Evolutionary conservation across 345 rosid genomes (phyloP).

Genomic region (Lepidium aucheri): DNA sequence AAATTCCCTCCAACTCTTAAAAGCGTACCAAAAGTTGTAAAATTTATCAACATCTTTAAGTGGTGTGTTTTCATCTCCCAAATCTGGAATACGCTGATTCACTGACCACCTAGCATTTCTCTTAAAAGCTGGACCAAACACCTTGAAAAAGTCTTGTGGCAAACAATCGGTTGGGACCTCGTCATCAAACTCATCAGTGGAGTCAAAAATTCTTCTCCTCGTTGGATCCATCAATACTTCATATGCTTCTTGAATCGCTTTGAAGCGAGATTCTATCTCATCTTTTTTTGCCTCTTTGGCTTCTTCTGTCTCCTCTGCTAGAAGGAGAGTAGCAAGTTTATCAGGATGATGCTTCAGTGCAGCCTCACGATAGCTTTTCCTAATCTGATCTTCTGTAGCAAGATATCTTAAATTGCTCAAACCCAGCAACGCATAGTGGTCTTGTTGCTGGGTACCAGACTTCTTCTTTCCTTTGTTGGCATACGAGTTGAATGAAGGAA

Average conservation of each 20-base stretch:
- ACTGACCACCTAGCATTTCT: constrained; percentile 98
- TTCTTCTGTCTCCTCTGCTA: constrained; percentile 81
- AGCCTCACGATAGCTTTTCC: constrained; percentile 82
- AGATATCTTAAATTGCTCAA: constrained; percentile 89
- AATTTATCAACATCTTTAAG: constrained; percentile 71
- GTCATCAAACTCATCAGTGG: constrained; percentile 96
- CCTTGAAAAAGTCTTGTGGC: constrained; percentile 88
- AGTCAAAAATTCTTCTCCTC: constrained; percentile 87
- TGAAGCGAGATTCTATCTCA: constrained; percentile 82
- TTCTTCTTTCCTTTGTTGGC: constrained; percentile 86
- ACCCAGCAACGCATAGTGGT: constrained; percentile 90
- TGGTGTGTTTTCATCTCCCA: constrained; percentile 66
- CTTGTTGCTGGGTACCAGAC: constrained; percentile 63
- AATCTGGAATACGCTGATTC: constrained; percentile 58
- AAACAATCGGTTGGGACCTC: constrained; percentile 84
- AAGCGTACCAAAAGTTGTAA: constrained; percentile 83
- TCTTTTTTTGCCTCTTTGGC: constrained; percentile 92
- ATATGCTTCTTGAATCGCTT: constrained; percentile 89
- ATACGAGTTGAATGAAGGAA: constrained; percentile 71
- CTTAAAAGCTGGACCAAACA: constrained; percentile 93
- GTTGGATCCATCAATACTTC: constrained; percentile 82
- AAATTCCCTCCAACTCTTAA: constrained; percentile 98
- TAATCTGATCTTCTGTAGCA: constrained; percentile 98
- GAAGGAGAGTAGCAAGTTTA: constrained; percentile 81
- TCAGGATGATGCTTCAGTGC: constrained; percentile 95